Evolutionary conservation across 805 yeast genomes (phyloP), one percentile per base, ranked within the genome.

Genomic region (Zygosaccharomyces kombuchaensis): DNA sequence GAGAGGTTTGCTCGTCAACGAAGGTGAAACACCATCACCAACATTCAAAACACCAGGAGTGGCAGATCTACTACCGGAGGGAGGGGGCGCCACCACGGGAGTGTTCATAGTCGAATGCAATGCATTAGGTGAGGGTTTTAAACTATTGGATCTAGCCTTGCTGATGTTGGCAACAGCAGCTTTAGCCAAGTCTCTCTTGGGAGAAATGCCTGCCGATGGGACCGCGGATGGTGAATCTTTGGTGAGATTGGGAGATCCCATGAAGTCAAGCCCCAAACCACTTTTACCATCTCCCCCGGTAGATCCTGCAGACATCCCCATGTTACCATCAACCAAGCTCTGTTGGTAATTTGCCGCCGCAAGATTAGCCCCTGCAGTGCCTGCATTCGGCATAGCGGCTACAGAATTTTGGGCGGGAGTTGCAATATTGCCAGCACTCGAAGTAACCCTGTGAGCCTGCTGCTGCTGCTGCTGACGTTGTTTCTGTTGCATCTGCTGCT

Each of bases 401-500:
- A 44, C 50, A 14, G 40, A 46, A 4, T 52, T 47, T 23, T 40
- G 34, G 22, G 47, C 44, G 26, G 47, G 46, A 13, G 45, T 40
- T 14, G 40, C 44, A 30, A 47, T 46, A 30, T 44, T 45, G 19
- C 41, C 44, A 29, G 32, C 30, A 19, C 17, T 40, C 9, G 36
- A 21, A 22, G 43, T n/a, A 14, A 23, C 43, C 19, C 29, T 31
- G 9, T 30, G 36, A n/a, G 19, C 31, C 30, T 48, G 51, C 29
- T 48, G 50, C 29, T 41, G 43, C 32, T 54, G 53, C 39, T 54
- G 59, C 31, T 51, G 57, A 43, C 56, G 60, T 40, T 58, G 63
- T 35, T 55, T 53, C 43, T 55, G 56, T 36, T 59, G 63, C 56
- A 57, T 54, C 35, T 57, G 62, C 36, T 58, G 62, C 32, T 59